Percentiles rank a stretch among this genome's conserved stretches.
Evolutionary conservation across 1,139 yeast genomes (phyloP).

Genomic region (Kurtzmaniella quercitrusa): DNA sequence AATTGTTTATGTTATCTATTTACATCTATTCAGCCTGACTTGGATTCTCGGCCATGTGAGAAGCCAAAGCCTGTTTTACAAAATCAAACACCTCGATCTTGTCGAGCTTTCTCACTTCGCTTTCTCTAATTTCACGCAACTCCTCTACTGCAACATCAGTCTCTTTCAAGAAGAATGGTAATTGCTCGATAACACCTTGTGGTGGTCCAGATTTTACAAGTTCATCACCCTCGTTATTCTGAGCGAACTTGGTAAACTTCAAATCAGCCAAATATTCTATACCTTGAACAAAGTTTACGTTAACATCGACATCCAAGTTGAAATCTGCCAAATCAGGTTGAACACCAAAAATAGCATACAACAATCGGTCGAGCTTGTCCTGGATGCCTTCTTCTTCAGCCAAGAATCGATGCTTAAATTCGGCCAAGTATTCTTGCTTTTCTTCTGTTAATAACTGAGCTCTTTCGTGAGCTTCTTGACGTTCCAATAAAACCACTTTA

Average conservation of each 20-base stretch:
- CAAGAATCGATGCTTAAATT: conserved; percentile 58
- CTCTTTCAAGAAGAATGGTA: conserved; percentile 41
- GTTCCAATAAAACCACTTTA: conserved; percentile 82
- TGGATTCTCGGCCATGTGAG: conserved; percentile 14
- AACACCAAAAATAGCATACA: conserved; percentile 78
- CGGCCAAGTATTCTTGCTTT: conserved; percentile 47
- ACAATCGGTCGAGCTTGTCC: conserved; percentile 72
- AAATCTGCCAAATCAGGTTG: conserved; percentile 46
- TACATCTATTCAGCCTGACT: not conserved
- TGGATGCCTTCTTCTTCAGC: conserved; percentile 57
- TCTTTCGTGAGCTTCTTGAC: conserved; percentile 68
- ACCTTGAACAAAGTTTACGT: conserved; percentile 58
- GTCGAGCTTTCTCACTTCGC: conserved; percentile 19
- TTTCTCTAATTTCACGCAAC: conserved; percentile 41
- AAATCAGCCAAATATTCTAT: conserved; percentile 62
- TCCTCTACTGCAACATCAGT: conserved; percentile 53
- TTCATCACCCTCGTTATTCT: conserved; percentile 16
- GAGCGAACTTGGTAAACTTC: conserved; percentile 43
- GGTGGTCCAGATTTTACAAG: conserved; percentile 24
- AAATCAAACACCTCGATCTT: conserved; percentile 43
- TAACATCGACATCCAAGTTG: conserved; percentile 39
- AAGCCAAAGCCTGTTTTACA: conserved; percentile 30
- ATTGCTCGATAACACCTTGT: conserved; percentile 38
- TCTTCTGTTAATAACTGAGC: conserved; percentile 49
- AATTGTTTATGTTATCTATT: not conserved